These are phyloP conservation scores for Pythium utonaiense DNA, from an alignment of 352 stramenopile species.

Conservation along the genomic window DNA sequence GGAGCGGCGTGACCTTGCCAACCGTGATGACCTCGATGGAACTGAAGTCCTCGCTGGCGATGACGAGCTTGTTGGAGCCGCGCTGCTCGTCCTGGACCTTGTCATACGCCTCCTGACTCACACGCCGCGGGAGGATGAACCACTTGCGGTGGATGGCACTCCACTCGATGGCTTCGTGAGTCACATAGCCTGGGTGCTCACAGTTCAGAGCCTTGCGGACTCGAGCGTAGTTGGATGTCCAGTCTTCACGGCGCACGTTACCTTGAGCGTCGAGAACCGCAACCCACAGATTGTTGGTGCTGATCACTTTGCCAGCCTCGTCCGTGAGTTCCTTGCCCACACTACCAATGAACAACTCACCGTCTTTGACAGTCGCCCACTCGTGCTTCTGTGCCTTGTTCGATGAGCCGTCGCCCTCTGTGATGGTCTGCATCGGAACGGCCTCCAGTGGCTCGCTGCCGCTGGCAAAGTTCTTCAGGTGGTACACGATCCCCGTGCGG, in stretches of 20 bases:
- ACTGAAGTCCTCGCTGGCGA: constrained; percentile 89
- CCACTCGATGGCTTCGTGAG: constrained; percentile 98
- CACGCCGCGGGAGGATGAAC: constrained; percentile 96
- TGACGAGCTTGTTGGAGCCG: constrained; percentile 88
- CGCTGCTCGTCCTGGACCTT: constrained; percentile 94
- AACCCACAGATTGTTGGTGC: constrained; percentile 98
- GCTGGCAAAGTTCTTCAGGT: constrained; percentile 89
- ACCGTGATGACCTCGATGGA: constrained; percentile 76
- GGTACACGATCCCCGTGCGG: constrained; percentile 97
- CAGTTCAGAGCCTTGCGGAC: constrained; percentile 90
- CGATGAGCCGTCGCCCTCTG: constrained; percentile 94
- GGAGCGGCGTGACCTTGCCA: constrained; percentile 74
- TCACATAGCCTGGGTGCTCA: constrained; percentile 92
- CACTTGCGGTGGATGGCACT: constrained; percentile 92
- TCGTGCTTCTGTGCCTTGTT: constrained; percentile 99
- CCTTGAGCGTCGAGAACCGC: constrained; percentile 84
- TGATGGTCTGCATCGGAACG: constrained; percentile 94
- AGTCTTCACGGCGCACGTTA: constrained; percentile 90
- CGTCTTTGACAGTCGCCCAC: constrained; percentile 98
- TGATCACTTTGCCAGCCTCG: constrained; percentile 89
- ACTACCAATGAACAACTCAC: constrained; percentile 95
- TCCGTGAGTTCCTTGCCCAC: constrained; percentile 95
- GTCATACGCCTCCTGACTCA: constrained; percentile 95
- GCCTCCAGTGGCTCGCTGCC: constrained; percentile 70
- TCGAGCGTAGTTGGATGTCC: constrained; percentile 91